A percentile compares a stretch with the other conserved stretches of the same genome.
Evolutionary conservation across 306 rosid genomes (phyloP).

Genomic region (Purshia tridentata): DNA sequence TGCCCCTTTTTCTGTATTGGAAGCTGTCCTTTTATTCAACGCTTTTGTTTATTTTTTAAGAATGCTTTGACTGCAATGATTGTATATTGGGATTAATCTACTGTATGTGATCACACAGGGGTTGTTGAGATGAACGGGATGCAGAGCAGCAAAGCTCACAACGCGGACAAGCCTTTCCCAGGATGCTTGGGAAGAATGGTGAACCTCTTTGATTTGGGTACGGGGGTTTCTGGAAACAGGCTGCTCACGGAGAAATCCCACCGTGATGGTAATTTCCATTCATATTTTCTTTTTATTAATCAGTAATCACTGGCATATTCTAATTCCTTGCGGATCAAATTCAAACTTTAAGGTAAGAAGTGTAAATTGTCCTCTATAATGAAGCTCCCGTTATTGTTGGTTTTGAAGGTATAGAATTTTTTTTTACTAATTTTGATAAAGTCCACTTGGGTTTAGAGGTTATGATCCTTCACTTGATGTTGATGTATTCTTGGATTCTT

Average conservation of each 20-base stretch:
- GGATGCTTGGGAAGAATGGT: constrained; percentile 98
- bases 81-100: constrained; percentile 19
- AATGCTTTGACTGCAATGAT: constrained; percentile 3
- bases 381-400: not conserved
- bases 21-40: constrained; percentile 18
- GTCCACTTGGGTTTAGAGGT: not conserved
- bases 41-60: not conserved
- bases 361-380: not conserved
- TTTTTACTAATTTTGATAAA: not conserved
- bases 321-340: not conserved
- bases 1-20: not conserved
- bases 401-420: not conserved
- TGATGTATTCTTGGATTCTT: not conserved
- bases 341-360: not conserved
- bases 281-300: constrained; percentile 3
- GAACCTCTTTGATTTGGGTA: constrained; percentile 74
- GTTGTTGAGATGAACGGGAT: constrained; percentile 55
- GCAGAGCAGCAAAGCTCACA: constrained; percentile 49
- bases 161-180: constrained; percentile 67
- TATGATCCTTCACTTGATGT: not conserved
- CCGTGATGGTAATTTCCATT: constrained; percentile 56
- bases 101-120: constrained; percentile 35
- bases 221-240: constrained; percentile 68
- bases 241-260: constrained; percentile 78
- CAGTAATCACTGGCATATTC: not conserved